Evolutionary conservation across 768 basidiomycete genomes (phyloP).

Genomic region (Russula abietina): DNA sequence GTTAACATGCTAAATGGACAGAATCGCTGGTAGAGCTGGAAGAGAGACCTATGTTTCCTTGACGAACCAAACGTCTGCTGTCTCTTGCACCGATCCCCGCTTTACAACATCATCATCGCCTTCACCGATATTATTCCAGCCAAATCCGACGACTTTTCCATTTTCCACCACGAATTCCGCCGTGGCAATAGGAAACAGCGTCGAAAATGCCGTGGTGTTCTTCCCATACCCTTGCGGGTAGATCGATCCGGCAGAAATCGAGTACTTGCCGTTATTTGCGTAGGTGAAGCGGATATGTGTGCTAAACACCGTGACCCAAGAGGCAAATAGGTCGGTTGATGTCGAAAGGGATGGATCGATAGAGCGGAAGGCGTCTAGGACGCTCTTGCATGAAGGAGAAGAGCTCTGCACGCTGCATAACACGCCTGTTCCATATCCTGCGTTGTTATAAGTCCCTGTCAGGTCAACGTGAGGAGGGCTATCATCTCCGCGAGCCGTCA

Average conservation of each 20-base stretch:
- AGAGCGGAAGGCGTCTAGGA: slow-evolving; percentile 6
- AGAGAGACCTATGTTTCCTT: background rate
- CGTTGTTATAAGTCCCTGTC: slow-evolving; percentile 6
- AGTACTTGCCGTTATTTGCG: background rate
- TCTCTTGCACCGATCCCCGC: background rate
- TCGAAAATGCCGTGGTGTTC: slow-evolving; percentile 11
- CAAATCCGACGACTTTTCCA: background rate
- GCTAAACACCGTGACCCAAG: background rate
- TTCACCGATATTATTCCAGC: background rate
- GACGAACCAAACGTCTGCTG: slow-evolving; percentile 13
- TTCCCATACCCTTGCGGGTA: slow-evolving; percentile 17
- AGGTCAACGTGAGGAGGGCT: background rate
- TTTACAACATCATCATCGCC: background rate
- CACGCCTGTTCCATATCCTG: slow-evolving; percentile 1
- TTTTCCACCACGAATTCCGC: slow-evolving; percentile 10
- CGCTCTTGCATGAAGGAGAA: slow-evolving; percentile 2
- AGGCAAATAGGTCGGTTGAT: slow-evolving; percentile 9
- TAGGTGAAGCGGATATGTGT: background rate
- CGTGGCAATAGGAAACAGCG: background rate
- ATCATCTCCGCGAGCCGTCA: background rate
- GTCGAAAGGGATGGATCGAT: background rate
- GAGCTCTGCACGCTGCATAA: slow-evolving; percentile 10
- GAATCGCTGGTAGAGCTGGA: no score
- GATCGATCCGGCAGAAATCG: background rate
- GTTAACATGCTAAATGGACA: no score